Base-by-base conservation (phyloP, 805 yeast species). In the Zygotorulaspora danielsina region DNA sequence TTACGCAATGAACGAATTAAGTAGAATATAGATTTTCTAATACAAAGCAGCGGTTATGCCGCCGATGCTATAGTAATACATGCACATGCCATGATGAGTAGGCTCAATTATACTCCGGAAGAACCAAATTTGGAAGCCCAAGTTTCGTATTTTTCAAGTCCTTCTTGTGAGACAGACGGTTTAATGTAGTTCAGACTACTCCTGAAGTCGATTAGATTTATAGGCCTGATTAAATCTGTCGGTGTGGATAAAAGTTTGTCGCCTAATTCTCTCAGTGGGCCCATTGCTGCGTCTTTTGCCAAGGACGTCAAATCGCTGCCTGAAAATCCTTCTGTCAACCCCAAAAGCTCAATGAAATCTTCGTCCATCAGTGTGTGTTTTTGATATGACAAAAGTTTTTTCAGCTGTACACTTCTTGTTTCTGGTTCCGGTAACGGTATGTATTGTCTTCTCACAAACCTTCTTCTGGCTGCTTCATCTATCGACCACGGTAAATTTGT, bases 241-340 rank as follows among this genome's bases (percentile, higher is more conserved):
- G 85, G 71, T 0, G 78, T 74, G 29, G 70, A 65, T 47, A 90
- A 69, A 39, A 90, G 72, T 32, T 81, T 79, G 43, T 90, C 97
- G 2, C 97, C 97, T 17, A 90, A 66, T 28, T 87, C 82, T 47
- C 98, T 72, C 25, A 93, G 67, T 1, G 98, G 97, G 1, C 96
- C 96, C 97, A 90, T 89, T 1, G 98, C 97, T 2, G 96, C 94
- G 60, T 90, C 97, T 62, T 89, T 93, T 1, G 97, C 95, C 44
- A 90, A 64, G 1, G 96, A 89, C 0, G 97, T 88, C 30, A 90
- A 74, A 63, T 90, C 98, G 49, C 93, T 81, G 2, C 96, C 96
- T n/a, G 95, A 84, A 62, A 80, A 87, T 0, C 86, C 90, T 5
- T 79, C 78, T 0, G 97, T 88, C 51, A 84, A 59, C 8, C 68